phyloP scores from a whole-genome alignment of 495 filamentous ascomycete genomes.

The Aspergillus funiculosus region DNA sequence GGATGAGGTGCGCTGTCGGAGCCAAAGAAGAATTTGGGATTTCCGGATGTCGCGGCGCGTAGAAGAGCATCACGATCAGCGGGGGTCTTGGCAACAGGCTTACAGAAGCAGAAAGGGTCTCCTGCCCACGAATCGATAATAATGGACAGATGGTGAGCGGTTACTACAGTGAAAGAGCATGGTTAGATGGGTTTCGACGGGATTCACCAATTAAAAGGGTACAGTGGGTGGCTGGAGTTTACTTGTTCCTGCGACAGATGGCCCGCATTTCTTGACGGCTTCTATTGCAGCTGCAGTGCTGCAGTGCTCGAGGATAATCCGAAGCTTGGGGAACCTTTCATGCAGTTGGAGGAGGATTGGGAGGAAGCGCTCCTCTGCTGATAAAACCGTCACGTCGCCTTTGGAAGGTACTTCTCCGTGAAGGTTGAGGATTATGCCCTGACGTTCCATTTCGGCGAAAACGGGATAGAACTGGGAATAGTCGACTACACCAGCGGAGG shows the following conservation, averaged over 20 bases:
- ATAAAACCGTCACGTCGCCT: constrained; percentile 60
- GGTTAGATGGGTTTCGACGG: background rate
- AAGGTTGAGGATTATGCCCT: constrained; percentile 58
- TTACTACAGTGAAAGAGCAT: constrained; percentile 35
- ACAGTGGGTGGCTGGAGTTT: background rate
- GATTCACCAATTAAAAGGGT: background rate
- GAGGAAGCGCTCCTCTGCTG: constrained; percentile 76
- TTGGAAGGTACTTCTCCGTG: constrained; percentile 55
- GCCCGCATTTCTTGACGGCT: constrained; percentile 67
- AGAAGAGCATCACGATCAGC: constrained; percentile 71
- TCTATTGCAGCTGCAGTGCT: constrained; percentile 77
- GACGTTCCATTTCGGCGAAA: constrained; percentile 70
- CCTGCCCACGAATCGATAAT: constrained; percentile 70
- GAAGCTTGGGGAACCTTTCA: constrained; percentile 66
- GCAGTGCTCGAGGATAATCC: constrained; percentile 75
- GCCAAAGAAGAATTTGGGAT: constrained; percentile 77
- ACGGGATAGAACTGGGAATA: constrained; percentile 68
- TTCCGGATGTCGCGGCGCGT: constrained; percentile 57
- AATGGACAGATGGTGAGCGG: constrained; percentile 75
- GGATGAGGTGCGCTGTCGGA: constrained; percentile 73
- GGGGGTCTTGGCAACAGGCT: constrained; percentile 72
- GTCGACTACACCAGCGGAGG: constrained; percentile 69
- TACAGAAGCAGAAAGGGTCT: constrained; percentile 81
- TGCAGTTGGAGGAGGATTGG: constrained; percentile 70
- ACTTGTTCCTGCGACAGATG: constrained; percentile 51